Conservation (phyloP, 495 filamentous ascomycete genomes). For the Trichoderma virens region DNA sequence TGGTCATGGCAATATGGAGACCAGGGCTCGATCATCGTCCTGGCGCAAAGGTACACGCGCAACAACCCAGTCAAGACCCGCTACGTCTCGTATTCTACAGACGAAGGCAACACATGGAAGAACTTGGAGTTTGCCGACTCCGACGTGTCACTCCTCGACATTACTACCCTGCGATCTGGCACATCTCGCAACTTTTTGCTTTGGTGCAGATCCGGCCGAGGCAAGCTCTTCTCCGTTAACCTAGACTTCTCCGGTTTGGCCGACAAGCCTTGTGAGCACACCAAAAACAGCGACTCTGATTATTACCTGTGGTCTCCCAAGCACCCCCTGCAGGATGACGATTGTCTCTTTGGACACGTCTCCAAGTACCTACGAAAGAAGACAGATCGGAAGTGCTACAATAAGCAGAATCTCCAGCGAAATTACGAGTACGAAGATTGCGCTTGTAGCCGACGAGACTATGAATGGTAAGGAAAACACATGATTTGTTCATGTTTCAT, state of each 20-base stretch:
- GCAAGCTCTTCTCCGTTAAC: constrained; percentile 59
- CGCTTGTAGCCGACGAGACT: constrained; percentile 74
- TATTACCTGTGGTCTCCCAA: constrained; percentile 79
- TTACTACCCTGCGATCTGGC: constrained; percentile 84
- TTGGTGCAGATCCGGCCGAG: constrained; percentile 59
- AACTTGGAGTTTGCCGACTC: constrained; percentile 63
- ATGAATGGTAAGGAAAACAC: constrained; percentile 69
- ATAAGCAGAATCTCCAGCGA: constrained; percentile 57
- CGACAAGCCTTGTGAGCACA: constrained; percentile 58
- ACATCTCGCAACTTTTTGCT: constrained; percentile 82
- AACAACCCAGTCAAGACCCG: constrained; percentile 45
- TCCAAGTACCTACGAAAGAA: constrained; percentile 89
- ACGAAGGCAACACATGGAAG: constrained; percentile 71
- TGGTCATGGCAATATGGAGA: constrained; percentile 94
- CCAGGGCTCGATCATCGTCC: constrained; percentile 82
- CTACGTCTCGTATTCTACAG: constrained; percentile 63
- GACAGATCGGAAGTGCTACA: constrained; percentile 63
- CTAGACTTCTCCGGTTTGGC: constrained; percentile 80
- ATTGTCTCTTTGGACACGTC: constrained; percentile 89
- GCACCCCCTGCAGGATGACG: constrained; percentile 63
- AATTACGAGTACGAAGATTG: constrained; percentile 67
- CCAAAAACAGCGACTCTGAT: constrained; percentile 48
- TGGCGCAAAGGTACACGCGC: constrained; percentile 53
- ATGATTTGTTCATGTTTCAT: not conserved
- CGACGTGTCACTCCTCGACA: constrained; percentile 61